Evolutionary conservation across 139 green algal genomes (phyloP).

Genomic region (Monoraphidium neglectum): DNA sequence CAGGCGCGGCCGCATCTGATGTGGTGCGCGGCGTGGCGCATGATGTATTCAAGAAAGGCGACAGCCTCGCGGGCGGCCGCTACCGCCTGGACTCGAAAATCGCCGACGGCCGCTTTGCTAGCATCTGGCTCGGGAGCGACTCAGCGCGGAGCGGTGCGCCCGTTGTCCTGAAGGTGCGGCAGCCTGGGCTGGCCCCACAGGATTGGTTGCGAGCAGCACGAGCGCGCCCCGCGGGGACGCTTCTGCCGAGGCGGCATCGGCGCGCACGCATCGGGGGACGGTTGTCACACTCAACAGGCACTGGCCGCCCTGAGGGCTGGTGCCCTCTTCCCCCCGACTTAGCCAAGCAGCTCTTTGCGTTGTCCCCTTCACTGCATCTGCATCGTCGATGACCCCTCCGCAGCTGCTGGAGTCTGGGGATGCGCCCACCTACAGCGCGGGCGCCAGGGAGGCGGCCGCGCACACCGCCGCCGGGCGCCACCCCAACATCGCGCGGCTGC

Average conservation of each 20-base stretch:
- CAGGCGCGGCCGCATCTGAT: not conserved
- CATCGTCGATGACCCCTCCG: not conserved
- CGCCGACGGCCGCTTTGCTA: conserved; percentile 19
- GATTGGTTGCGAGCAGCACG: not conserved
- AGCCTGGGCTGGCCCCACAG: not conserved
- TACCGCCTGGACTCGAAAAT: not conserved
- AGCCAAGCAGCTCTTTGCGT: not conserved
- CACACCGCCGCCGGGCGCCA: conserved; percentile 8
- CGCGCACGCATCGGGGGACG: not conserved
- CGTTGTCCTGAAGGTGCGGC: conserved; percentile 21
- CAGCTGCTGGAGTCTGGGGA: conserved; percentile 24
- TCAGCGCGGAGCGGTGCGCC: not conserved
- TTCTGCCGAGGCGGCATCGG: too few relatives aligned
- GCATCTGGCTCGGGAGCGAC: conserved; percentile 14
- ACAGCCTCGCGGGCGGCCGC: conserved; percentile 1
- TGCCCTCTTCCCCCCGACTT: not conserved
- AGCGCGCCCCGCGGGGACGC: too few relatives aligned
- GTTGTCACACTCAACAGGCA: not conserved
- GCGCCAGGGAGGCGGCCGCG: conserved; percentile 11
- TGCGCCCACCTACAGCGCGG: conserved; percentile 4
- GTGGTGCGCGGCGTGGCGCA: not conserved
- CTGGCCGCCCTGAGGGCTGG: not conserved
- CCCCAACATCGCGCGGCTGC: conserved; percentile 18
- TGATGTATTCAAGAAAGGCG: conserved; percentile 8
- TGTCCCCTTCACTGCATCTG: not conserved